A percentile compares a stretch with the other conserved stretches of the same genome.
Conservation (phyloP, 2,329 filamentous ascomycete species). For the Aureobasidium pullulans region DNA sequence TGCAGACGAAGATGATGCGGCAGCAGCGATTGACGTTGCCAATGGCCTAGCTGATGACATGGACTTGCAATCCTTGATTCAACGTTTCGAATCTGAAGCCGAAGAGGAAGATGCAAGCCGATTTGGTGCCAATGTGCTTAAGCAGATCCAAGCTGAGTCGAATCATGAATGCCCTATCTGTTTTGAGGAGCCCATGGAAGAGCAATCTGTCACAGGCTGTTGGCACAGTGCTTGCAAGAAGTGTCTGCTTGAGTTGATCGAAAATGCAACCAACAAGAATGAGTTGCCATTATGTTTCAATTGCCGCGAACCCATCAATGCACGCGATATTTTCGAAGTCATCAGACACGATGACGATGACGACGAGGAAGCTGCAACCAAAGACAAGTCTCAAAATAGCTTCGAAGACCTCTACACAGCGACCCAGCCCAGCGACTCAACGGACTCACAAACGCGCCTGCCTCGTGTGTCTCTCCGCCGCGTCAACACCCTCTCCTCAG, state of each 20-base stretch:
- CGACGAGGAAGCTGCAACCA: constrained; percentile 23
- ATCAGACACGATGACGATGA: constrained; percentile 62
- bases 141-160: constrained; percentile 85
- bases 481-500: constrained; percentile 63
- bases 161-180: constrained; percentile 90
- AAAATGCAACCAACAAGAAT: constrained; percentile 72
- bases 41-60: constrained; percentile 89
- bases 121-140: constrained; percentile 80
- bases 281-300: constrained; percentile 79
- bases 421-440: constrained; percentile 22
- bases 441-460: constrained; percentile 25
- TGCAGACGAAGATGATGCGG: constrained; percentile 80
- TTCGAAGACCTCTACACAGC: constrained; percentile 30
- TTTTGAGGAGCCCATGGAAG: constrained; percentile 89
- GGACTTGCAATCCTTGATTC: constrained; percentile 81
- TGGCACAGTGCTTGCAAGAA: constrained; percentile 97
- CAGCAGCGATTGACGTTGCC: constrained; percentile 65
- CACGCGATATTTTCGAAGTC: constrained; percentile 85
- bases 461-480: constrained; percentile 54
- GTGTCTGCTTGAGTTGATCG: constrained; percentile 83
- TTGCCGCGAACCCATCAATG: constrained; percentile 75
- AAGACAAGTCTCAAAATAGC: constrained; percentile 1
- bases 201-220: constrained; percentile 89
- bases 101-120: constrained; percentile 54
- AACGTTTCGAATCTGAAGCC: constrained; percentile 63